Conservation (phyloP, 148 eudicot species). For the Arctostaphylos glauca region DNA sequence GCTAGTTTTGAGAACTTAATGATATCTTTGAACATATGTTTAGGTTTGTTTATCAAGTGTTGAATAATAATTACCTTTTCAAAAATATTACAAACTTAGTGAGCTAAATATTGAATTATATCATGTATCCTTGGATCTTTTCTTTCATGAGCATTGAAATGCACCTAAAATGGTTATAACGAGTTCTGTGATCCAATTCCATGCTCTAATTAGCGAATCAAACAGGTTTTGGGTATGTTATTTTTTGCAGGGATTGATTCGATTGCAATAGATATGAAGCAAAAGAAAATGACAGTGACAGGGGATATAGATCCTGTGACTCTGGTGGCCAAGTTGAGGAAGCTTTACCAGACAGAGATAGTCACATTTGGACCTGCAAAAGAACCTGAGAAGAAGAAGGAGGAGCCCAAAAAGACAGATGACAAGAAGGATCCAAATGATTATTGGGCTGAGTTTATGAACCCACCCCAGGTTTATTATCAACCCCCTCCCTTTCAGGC, state of each 20-base stretch:
- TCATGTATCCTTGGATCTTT: too few relatives aligned
- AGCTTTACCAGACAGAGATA: constrained; percentile 39
- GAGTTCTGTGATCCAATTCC: background rate
- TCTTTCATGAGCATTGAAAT: too few relatives aligned
- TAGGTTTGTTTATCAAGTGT: background rate
- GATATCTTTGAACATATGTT: background rate
- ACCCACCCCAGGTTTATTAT: too few relatives aligned
- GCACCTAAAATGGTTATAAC: too few relatives aligned
- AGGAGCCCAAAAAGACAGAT: constrained; percentile 34
- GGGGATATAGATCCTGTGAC: constrained; percentile 59
- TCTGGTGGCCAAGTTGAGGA: constrained; percentile 47
- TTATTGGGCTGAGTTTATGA: background rate
- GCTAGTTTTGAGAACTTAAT: background rate
- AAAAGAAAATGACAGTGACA: constrained; percentile 50
- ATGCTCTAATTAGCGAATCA: background rate
- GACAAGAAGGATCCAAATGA: background rate
- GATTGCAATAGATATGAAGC: constrained; percentile 50
- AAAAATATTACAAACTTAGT: background rate
- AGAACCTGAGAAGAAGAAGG: constrained; percentile 37
- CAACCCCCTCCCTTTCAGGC: background rate
- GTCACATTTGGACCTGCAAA: constrained; percentile 54
- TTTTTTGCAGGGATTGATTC: constrained; percentile 53
- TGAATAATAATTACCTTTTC: background rate
- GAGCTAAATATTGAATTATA: background rate
- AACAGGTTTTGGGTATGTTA: background rate